Conservation (phyloP, 768 basidiomycete genomes). For the Suillus variegatus region DNA sequence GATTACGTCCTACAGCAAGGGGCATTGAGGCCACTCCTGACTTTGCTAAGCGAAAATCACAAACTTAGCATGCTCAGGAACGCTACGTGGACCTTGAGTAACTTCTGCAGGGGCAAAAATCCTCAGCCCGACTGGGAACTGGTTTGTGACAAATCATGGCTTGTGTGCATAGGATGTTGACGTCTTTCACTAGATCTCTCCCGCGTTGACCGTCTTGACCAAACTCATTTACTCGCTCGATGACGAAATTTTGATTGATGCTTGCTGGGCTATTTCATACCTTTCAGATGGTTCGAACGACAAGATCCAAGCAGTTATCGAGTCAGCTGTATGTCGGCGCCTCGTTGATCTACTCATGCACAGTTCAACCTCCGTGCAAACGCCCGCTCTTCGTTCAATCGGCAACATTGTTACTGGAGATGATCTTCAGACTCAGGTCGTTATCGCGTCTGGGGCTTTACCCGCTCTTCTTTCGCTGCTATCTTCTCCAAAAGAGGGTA, state of each 20-base stretch:
- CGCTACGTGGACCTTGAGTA: conserved; percentile 99
- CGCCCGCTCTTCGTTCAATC: conserved; percentile 95
- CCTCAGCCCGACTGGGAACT: conserved; percentile 98
- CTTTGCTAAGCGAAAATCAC: conserved; percentile 92
- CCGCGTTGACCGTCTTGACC: conserved; percentile 93
- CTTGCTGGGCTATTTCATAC: conserved; percentile 99
- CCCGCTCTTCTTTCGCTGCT: conserved; percentile 91
- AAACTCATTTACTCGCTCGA: conserved; percentile 99
- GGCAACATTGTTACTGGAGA: conserved; percentile 99
- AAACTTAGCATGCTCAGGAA: conserved; percentile 98
- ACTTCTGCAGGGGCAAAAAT: conserved; percentile 97
- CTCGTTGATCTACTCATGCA: conserved; percentile 98
- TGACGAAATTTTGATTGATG: conserved; percentile 98
- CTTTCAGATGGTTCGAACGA: conserved; percentile 98
- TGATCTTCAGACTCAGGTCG: conserved; percentile 98
- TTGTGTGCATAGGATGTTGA: conserved; percentile 20
- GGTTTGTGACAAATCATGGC: conserved; percentile 47
- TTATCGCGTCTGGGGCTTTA: conserved; percentile 96
- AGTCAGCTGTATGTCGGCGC: conserved; percentile 95
- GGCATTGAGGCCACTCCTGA: conserved; percentile 88
- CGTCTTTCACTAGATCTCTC: conserved; percentile 74
- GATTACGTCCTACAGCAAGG: conserved; percentile 95
- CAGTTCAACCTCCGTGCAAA: conserved; percentile 93
- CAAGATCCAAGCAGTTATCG: conserved; percentile 99
- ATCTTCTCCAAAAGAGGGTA: conserved; percentile 97